A percentile compares a stretch with the other conserved stretches of the same genome.
Evolutionary conservation across 768 basidiomycete species (phyloP).

Genomic region (Leccinum arenicola): DNA sequence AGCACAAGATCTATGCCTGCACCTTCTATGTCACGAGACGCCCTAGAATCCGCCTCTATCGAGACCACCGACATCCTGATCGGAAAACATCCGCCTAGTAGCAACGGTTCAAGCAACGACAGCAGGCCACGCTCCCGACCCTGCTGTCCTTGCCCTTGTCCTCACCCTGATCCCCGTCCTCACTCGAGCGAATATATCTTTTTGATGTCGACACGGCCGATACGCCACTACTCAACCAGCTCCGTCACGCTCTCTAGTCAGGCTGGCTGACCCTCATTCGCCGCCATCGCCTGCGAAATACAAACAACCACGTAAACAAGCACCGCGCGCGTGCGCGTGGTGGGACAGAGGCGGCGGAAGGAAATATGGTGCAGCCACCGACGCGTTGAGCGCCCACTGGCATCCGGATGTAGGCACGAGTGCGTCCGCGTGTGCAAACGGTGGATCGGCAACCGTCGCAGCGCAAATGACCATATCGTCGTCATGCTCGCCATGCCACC

Average conservation of each 20-base stretch:
- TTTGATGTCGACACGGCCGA: too few species aligned
- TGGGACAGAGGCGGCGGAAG: conserved; percentile 36
- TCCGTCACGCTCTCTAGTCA: too few species aligned
- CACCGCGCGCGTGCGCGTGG: conserved; percentile 24
- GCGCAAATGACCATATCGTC: conserved; percentile 3
- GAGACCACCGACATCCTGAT: neutral
- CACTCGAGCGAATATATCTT: too few species aligned
- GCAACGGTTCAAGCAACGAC: too few species aligned
- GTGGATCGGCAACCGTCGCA: neutral
- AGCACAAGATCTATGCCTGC: too few species aligned
- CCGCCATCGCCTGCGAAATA: conserved; percentile 2
- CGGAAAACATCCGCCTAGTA: too few species aligned
- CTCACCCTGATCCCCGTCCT: too few species aligned
- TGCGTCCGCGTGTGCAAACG: neutral
- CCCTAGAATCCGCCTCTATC: neutral
- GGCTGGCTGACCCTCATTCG: too few species aligned
- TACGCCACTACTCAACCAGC: too few species aligned
- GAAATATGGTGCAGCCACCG: conserved; percentile 28
- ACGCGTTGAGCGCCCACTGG: neutral
- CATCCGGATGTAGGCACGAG: neutral
- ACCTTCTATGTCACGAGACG: too few species aligned
- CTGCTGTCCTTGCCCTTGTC: too few species aligned
- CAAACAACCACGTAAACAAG: conserved; percentile 57
- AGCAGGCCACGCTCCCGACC: too few species aligned
- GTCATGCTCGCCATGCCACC: neutral